Base-by-base conservation (phyloP, 2,329 filamentous ascomycete species). In the Hypoxylon sp. region DNA sequence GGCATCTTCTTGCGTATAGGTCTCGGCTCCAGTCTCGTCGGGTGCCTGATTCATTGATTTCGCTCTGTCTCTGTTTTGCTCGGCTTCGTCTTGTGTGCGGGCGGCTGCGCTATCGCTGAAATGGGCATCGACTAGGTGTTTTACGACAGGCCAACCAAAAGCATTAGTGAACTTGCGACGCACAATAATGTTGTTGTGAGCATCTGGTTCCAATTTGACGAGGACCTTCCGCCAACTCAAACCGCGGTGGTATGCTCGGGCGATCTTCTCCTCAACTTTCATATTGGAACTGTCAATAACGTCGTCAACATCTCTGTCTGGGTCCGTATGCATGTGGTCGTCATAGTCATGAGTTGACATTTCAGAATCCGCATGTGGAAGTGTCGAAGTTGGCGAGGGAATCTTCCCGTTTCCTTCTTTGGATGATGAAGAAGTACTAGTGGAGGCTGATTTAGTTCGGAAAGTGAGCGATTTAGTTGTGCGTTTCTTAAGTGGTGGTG, bases 151-250 rank as follows among this genome's bases (percentile, higher is more conserved):
- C 96, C 96, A 99, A 1, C 96, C 96, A 75, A 97, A 97, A 0
- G 96, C 96, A 76, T 99, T 99, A 63, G 94, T 91, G 79, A 99
- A 99, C 91, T 94, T 97, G 62, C 96, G 91, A 14, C 96, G 91
- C 24, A 99, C 96, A 67, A 98, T 92, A 73, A 99, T 97, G 80
- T 99, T 99, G 81, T 99, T 99, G 82, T 99, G 96, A 0, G 96
- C 96, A 80, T 99, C 96, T 0, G 96, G 96, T 78, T 99, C 95
- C 2, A 99, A 85, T 59, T 96, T 92, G 13, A 99, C 96, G 3
- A 99, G 88, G 1, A 99, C 96, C 78, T 99, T 99, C 50, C 96
- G 92, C 96, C 96, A 99, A 1, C 93, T 93, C 19, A 99, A 82
- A 70, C 94, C 94, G 11, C 90, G 90, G 79, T 99, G 96, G 81